Evolutionary conservation across 2,329 filamentous ascomycete genomes (phyloP).

Genomic region (Beauveria caledonica): DNA sequence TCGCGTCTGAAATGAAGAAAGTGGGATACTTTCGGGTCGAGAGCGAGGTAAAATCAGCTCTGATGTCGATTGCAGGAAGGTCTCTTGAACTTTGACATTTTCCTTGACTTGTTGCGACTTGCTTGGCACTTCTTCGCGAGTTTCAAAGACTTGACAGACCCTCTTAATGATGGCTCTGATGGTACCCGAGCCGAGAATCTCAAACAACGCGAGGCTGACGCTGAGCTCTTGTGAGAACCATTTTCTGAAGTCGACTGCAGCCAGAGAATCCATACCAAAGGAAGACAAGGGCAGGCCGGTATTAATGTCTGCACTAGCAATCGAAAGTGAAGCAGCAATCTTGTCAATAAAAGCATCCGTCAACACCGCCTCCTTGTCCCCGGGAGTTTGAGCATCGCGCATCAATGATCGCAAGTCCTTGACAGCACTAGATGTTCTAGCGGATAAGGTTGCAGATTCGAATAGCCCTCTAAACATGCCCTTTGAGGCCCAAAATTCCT

Average conservation of each 20-base stretch:
- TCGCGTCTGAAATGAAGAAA: conserved; percentile 2
- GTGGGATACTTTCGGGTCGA: not conserved
- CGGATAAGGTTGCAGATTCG: not conserved
- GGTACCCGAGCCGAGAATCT: not conserved
- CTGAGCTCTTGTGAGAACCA: conserved; percentile 1
- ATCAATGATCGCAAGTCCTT: not conserved
- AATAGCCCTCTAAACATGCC: not conserved
- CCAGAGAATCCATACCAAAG: conserved; percentile 1
- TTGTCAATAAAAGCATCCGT: not conserved
- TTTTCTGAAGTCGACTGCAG: conserved; percentile 1
- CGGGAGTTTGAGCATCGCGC: not conserved
- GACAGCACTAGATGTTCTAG: not conserved
- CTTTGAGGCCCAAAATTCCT: not conserved
- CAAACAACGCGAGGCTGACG: not conserved
- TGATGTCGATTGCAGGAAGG: too few species aligned
- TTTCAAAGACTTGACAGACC: not conserved
- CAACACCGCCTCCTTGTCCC: not conserved
- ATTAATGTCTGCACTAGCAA: not conserved
- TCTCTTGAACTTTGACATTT: not conserved
- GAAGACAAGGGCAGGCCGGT: not conserved
- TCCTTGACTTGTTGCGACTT: not conserved
- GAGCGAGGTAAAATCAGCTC: not conserved
- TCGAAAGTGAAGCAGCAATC: not conserved
- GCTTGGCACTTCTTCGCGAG: not conserved
- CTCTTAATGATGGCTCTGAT: not conserved